Base-by-base conservation (phyloP, 805 yeast species). In the Candida jianshihensis region DNA sequence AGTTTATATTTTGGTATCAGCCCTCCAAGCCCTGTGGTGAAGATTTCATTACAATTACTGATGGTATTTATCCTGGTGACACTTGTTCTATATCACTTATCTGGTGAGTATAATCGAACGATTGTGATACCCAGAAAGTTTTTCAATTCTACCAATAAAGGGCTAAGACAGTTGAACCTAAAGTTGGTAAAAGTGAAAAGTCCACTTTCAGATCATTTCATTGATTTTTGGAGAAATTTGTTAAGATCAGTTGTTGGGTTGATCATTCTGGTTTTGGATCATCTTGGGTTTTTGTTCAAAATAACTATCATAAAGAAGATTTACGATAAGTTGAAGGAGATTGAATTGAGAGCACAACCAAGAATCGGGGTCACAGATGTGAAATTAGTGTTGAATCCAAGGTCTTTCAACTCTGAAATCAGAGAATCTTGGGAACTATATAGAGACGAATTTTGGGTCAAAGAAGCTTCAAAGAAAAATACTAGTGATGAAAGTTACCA, bases 341-440 rank as follows among this genome's bases (percentile, higher is more conserved):
- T 57, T n/a, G 56, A 58, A n/a, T 37, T 63, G 22, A 55, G 66
- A 33, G 59, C 71, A 4, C 81, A 74, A 53, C 78, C 83, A 1
- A 60, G 81, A 41, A 68, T 74, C n/a, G 95, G 95, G 1, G 78
- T 82, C 7, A 72, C 74, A 19, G 87, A 84, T 46, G 87, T 89
- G 11, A 89, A 88, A 55, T 56, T 92, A 8, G 82, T 86, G 9
- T 64, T 92, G 37, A 81, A 81, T 39, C 83, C 97, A 4, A 66
- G 96, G 34, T 79, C 80, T 1, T 92, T 90, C 59, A 75, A 76
- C 41, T 78, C 92, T 0, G 89, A 83, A 33, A 75, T 83, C 6
- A 71, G 96, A 43, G 96, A 89, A 56, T 89, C 87, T 9, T 90
- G 98, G 97, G 98, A 90, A 52, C 59, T 87, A 28, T 90, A 89